Conservation (phyloP, 257 asterid genomes). For the Solanum piurae region DNA sequence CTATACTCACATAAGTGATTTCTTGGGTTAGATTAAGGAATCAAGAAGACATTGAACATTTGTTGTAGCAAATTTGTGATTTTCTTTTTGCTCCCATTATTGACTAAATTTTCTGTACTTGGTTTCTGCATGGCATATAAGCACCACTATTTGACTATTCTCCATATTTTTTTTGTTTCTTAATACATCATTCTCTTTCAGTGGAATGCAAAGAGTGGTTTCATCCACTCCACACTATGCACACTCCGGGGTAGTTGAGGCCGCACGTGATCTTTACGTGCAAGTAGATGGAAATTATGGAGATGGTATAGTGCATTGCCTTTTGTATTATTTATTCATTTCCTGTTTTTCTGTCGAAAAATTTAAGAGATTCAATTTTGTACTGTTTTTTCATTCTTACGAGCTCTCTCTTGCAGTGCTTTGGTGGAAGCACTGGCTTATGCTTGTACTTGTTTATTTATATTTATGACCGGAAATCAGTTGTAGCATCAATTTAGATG, state of each 20-base stretch:
- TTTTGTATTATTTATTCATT: not conserved
- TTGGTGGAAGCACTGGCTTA: not conserved
- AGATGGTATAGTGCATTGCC: conserved; percentile 4
- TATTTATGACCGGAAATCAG: not conserved
- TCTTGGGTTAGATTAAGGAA: not conserved
- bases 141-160: not conserved
- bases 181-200: not conserved
- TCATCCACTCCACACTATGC: conserved; percentile 12
- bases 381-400: not conserved
- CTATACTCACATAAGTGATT: not conserved
- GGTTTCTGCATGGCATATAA: not conserved
- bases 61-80: not conserved
- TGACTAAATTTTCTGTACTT: not conserved
- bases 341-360: not conserved
- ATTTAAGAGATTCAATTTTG: not conserved
- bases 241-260: conserved; percentile 22
- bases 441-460: not conserved
- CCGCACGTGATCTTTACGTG: conserved; percentile 18
- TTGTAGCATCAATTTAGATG: not conserved
- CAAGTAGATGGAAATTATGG: conserved; percentile 13
- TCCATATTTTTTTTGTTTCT: not conserved
- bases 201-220: conserved; percentile 1
- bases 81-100: not conserved
- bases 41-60: not conserved
- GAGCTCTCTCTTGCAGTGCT: not conserved